phyloP scores from a whole-genome alignment of 208 protist genomes.

The Acanthamoeba sp. region DNA sequence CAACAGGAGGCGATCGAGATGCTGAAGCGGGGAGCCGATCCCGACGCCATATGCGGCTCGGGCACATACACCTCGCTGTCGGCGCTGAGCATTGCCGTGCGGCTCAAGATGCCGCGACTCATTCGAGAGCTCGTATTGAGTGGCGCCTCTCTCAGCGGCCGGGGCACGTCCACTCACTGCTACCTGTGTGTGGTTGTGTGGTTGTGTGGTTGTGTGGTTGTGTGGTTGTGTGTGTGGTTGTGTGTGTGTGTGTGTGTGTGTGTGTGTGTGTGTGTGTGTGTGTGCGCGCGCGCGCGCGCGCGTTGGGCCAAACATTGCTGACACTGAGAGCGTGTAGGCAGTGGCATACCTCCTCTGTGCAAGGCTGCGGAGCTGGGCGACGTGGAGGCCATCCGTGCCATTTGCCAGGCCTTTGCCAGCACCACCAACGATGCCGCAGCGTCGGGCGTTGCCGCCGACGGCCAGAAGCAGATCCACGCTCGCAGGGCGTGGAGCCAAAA shows the following conservation, averaged over 20 bases:
- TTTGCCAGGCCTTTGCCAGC: not conserved
- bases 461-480: not conserved
- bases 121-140: not conserved
- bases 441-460: not conserved
- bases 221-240: no score
- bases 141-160: not conserved
- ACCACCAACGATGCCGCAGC: not conserved
- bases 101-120: not conserved
- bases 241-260: no score
- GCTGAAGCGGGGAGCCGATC: not conserved
- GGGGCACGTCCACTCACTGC: not conserved
- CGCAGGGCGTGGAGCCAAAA: not conserved
- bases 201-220: not conserved
- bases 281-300: not conserved
- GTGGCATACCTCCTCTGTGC: conserved; percentile 28
- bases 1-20: conserved; percentile 3
- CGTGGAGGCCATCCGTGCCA: not conserved
- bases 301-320: not conserved
- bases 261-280: not conserved
- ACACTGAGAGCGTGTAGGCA: not conserved
- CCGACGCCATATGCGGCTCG: conserved; percentile 22
- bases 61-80: conserved; percentile 26
- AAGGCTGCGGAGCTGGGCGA: conserved; percentile 31
- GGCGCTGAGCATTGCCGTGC: conserved; percentile 19
- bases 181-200: not conserved